These are phyloP conservation scores for Gentiana dahurica DNA, from an alignment of 257 asterid species.

Conservation along the genomic window DNA sequence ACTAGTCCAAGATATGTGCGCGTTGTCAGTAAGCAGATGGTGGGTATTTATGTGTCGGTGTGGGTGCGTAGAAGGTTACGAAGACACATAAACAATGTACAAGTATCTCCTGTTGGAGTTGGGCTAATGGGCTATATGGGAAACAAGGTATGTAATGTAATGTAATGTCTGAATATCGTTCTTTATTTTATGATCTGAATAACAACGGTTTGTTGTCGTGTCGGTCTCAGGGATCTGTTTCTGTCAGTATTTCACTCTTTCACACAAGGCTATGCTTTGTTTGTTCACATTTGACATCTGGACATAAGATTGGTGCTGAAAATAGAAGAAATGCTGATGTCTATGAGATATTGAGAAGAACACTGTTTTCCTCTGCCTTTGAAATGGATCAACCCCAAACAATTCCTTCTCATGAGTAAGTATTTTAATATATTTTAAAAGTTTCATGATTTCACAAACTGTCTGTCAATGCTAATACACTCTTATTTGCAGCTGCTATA, in stretches of 20 bases:
- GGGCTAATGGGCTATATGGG: conserved; percentile 99
- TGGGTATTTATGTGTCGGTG: conserved; percentile 84
- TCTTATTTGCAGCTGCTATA: too few species aligned
- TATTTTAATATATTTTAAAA: background rate
- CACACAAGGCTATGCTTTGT: conserved; percentile 85
- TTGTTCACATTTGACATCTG: conserved; percentile 90
- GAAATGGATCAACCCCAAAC: conserved; percentile 74
- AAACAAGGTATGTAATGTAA: conserved; percentile 49
- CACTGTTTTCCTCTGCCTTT: conserved; percentile 62
- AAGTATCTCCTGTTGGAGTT: conserved; percentile 88
- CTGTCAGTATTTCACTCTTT: conserved; percentile 80
- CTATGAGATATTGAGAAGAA: conserved; percentile 61
- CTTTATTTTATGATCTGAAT: background rate
- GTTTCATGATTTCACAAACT: too few species aligned
- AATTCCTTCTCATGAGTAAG: conserved; percentile 92
- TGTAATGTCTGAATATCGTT: background rate
- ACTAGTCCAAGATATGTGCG: conserved; percentile 44
- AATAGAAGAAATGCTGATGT: conserved; percentile 79
- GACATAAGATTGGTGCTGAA: conserved; percentile 66
- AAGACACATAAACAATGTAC: conserved; percentile 73
- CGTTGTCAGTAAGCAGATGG: conserved; percentile 96
- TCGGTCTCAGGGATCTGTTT: conserved; percentile 74
- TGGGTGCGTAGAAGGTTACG: conserved; percentile 79
- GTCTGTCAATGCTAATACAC: too few species aligned
- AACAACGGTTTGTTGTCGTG: too few species aligned